Evolutionary conservation across 768 basidiomycete genomes (phyloP), one percentile per base, ranked within the genome.

Genomic region (Phanerochaete carnosa): DNA sequence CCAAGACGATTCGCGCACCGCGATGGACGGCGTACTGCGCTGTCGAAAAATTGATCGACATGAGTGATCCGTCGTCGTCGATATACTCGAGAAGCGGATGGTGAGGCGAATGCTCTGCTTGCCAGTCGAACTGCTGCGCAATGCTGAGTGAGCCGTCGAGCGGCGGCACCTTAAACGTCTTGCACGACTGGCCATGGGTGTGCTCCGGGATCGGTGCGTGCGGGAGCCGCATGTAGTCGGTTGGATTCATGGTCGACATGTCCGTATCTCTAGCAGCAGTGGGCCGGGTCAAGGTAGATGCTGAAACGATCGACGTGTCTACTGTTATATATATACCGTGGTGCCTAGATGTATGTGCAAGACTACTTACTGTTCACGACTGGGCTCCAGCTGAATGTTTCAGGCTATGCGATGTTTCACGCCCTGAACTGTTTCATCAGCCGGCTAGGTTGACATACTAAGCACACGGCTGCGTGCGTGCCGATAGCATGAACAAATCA

Each of bases 51-150:
- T 35, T 56, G 37, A 70, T 61, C 7, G 52, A 25, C n/a, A 29
- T 35, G 30, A 43, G 22, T 12, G 5, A 25, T 11, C 66, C 63
- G 6, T 55, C 47, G 13, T 50, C 62, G 37, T 69, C 67, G 1
- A 60, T 53, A 57, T 64, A 73, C 15, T 66, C 58, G 54, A 72
- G 74, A 25, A 74, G 28, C 12, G 73, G 71, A 58, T 77, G 74
- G 23, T 68, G 49, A 1, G 72, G 68, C 19, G 66, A 68, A 55
- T 75, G 56, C n/a, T 64, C 46, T 3, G 59, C 53, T 45, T 78
- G 73, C 68, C 68, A 76, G 52, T 79, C 78, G 28, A 69, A 70
- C n/a, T 76, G 45, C 52, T 77, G 65, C 5, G 72, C 68, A 0
- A 77, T 39, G 22, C 64, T 67, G 2, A 76, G 58, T 9, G 68